Base-by-base conservation (phyloP, 371 early-diverging fungal genomes). In the Amoeboaphelidium occidentale region DNA sequence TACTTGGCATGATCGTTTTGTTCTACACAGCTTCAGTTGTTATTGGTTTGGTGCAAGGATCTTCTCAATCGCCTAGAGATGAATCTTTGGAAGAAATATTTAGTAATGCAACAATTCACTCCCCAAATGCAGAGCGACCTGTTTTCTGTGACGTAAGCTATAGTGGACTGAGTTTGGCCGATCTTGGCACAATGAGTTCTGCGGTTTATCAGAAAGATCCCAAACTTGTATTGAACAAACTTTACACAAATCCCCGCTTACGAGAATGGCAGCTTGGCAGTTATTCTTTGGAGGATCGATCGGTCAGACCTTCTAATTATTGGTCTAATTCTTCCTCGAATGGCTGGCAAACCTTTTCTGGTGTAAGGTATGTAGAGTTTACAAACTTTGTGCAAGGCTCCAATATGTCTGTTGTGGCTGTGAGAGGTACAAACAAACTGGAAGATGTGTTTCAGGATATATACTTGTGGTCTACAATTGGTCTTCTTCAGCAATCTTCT, bases 381-480 rank as follows among this genome's bases (percentile, higher is more conserved):
- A 32, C 10, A 32, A 6, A 32, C 39, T n/a, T n/a, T n/a, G n/a
- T n/a, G n/a, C 39, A 32, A 17, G 10, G 39, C 6, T 10, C 39
- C 17, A 32, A 32, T 32, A 17, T 32, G 39, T 32, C 39, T 25
- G 47, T 57, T 2, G 49, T 57, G 0, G 48, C 54, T 10, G 46
- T 57, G 3, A 28, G 58, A 1, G 58, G 58, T 6, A 57, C 58
- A 0, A 22, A 12, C 13, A 46, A 26, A 12, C 0, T 51, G 39
- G 51, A 57, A 27, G 58, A 57, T 46, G 45, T 57, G 2, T 51
- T 57, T 43, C 58, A 57, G 41, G 58, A 57, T 41, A 27, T 54
- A 13, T 51, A 54, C 43, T 42, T 54, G 0, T 57, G 53, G 53
- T 17, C 25, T 14, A 50, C 58, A 10, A 32, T 49, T 1, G 45